Conservation (phyloP, 441 rosid genomes). For the Mallotus repandus region DNA sequence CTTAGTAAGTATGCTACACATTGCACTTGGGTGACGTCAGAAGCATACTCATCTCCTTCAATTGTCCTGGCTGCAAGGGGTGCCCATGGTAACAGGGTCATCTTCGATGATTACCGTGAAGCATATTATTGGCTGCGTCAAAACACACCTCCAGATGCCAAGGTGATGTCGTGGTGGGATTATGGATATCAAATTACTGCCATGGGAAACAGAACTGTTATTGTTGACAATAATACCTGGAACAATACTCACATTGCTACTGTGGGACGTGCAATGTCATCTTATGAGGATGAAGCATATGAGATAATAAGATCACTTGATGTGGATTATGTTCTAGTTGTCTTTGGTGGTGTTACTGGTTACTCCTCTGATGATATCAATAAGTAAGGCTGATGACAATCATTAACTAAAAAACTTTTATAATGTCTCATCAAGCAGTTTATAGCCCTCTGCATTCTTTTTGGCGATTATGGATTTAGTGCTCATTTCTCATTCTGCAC, state of each 20-base stretch:
- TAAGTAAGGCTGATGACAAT: slow-evolving; percentile 54
- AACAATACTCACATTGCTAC: slow-evolving; percentile 99
- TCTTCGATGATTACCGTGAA: slow-evolving; percentile 98
- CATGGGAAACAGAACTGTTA: slow-evolving; percentile 99
- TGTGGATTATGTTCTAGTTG: slow-evolving; percentile 94
- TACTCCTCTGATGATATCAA: slow-evolving; percentile 99
- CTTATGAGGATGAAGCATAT: slow-evolving; percentile 93
- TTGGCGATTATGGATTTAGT: not conserved
- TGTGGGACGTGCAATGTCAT: slow-evolving; percentile 99
- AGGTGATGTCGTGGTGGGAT: slow-evolving; percentile 99
- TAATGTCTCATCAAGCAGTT: not conserved
- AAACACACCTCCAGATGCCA: slow-evolving; percentile 97
- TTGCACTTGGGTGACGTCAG: slow-evolving; percentile 99
- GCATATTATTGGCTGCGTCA: slow-evolving; percentile 98
- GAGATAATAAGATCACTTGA: slow-evolving; percentile 96
- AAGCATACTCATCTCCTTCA: slow-evolving; percentile 98
- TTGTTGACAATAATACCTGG: slow-evolving; percentile 99
- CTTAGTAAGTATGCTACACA: slow-evolving; percentile 88
- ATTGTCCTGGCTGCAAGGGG: slow-evolving; percentile 99
- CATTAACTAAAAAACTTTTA: not conserved
- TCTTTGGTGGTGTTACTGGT: slow-evolving; percentile 98
- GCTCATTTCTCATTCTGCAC: slow-evolving; percentile 1
- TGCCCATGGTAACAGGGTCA: slow-evolving; percentile 92
- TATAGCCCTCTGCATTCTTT: not conserved
- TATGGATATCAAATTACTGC: slow-evolving; percentile 99